Evolutionary conservation across 352 stramenopile species (phyloP).

Genomic region (Phytophthora agathidicida): DNA sequence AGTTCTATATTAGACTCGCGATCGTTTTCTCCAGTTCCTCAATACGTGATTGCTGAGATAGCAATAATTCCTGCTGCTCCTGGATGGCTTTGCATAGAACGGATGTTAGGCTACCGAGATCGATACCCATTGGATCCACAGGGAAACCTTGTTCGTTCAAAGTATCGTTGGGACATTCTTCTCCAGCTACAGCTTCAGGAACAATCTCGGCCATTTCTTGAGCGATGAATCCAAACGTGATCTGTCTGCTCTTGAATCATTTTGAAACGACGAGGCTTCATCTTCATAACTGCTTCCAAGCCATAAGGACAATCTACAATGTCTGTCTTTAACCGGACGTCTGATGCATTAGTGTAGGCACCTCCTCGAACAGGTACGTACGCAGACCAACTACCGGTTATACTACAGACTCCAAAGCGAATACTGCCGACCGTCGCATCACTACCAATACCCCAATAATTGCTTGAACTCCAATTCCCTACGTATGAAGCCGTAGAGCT

Average conservation of each 20-base stretch:
- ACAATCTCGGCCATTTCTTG: slow-evolving; percentile 4
- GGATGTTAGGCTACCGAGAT: not conserved
- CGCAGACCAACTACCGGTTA: not conserved
- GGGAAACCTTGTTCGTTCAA: not conserved
- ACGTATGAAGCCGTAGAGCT: not conserved
- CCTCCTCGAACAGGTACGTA: not conserved
- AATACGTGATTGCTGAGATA: slow-evolving; percentile 1
- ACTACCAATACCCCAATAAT: not conserved
- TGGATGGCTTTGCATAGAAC: slow-evolving; percentile 12
- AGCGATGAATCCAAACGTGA: slow-evolving; percentile 5
- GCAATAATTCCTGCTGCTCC: not conserved
- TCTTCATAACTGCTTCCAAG: not conserved
- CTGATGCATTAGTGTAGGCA: slow-evolving; percentile 1
- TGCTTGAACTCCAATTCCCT: not conserved
- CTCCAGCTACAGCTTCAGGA: not conserved
- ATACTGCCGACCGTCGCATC: not conserved
- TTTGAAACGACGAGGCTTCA: not conserved
- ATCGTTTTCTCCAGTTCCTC: slow-evolving; percentile 4
- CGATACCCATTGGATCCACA: not conserved
- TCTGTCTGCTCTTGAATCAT: not conserved
- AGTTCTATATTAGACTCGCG: slow-evolving; percentile 4
- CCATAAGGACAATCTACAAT: slow-evolving; percentile 6
- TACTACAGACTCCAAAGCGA: slow-evolving; percentile 2
- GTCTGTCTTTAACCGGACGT: not conserved
- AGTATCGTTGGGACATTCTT: slow-evolving; percentile 1